phyloP scores from a whole-genome alignment of 495 filamentous ascomycete genomes.

The Penicillium lagena region DNA sequence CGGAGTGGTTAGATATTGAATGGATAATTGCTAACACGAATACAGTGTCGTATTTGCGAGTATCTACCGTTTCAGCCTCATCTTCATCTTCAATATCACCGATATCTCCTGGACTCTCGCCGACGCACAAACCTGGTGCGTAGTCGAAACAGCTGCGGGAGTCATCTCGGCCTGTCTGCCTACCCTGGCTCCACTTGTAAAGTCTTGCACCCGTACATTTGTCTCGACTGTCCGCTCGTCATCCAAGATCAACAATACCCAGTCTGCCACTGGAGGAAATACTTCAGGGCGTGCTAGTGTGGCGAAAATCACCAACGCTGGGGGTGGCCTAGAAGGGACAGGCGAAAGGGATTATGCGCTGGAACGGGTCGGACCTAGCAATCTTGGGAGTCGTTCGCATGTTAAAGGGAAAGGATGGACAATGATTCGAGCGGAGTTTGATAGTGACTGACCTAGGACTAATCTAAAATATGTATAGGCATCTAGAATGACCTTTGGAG shows the following conservation, averaged over 20 bases:
- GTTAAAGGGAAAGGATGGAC: slow-evolving; percentile 7
- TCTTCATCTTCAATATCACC: slow-evolving; percentile 5
- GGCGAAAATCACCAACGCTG: background rate
- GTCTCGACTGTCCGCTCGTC: background rate
- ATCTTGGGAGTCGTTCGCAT: slow-evolving; percentile 1
- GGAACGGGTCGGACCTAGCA: background rate
- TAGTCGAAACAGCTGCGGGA: slow-evolving; percentile 13
- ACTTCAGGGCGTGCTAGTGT: background rate
- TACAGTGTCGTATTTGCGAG: slow-evolving; percentile 8
- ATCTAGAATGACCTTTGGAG: too few species aligned
- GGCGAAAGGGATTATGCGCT: background rate
- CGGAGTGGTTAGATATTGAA: background rate
- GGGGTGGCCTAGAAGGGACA: background rate
- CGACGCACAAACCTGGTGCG: slow-evolving; percentile 15
- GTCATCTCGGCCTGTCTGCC: slow-evolving; percentile 17
- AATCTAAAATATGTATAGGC: too few species aligned
- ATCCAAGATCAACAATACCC: slow-evolving; percentile 1
- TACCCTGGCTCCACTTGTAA: slow-evolving; percentile 9
- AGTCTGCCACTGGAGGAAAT: background rate
- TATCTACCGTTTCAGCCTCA: slow-evolving; percentile 14
- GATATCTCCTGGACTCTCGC: slow-evolving; percentile 15
- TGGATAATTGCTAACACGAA: background rate
- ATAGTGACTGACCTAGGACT: background rate
- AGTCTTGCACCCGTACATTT: background rate
- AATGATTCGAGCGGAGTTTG: background rate